Evolutionary conservation across 192 early-diverging fungal species (phyloP), one percentile per base, ranked within the genome.

Genomic region (Mortierella claussenii): DNA sequence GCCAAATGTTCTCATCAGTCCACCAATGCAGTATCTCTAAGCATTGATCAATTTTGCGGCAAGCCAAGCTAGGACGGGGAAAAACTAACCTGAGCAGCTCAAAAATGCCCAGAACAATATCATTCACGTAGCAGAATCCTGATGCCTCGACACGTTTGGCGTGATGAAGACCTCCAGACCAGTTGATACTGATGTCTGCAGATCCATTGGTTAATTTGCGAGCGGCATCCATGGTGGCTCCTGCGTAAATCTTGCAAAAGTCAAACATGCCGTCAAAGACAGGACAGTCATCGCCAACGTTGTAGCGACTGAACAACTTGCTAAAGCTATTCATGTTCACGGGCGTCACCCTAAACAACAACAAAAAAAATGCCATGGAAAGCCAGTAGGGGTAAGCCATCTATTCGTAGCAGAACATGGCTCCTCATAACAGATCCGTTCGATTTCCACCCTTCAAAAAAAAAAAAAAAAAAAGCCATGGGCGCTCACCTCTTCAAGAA

Each of bases 71-170:
- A n/a, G n/a, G n/a, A n/a, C n/a, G n/a, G n/a, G n/a, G n/a, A n/a
- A n/a, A 31, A 15, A 52, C 67, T 54, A 71, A 92, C 89, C 86
- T 86, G 28, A 96, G 82, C 30, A 99, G 84, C 55, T 92, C 90
- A 40, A 97, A 87, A 32, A 95, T 97, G 6, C 92, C 96, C 3
- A 99, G 82, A 4, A 97, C 96, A 68, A 97, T 95, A 67, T 99
- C 98, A 71, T 99, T 99, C 13, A 99, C 93, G 73, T 96, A 99
- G 75, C 98, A 99, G 74, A 98, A 99, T 4, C 98, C 98, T 44
- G 92, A 89, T 1, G 98, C 98, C 56, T 94, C 93, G 54, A 69
- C 79, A 33, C 92, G 89, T 57, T 93, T 92, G 21, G 92, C 93
- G 65, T 99, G 97, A 82, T 99, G 96, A 27, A 98, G 83, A 13